Base-by-base conservation (phyloP, 352 stramenopile genomes). In the Globisporangium heterothallicum region DNA sequence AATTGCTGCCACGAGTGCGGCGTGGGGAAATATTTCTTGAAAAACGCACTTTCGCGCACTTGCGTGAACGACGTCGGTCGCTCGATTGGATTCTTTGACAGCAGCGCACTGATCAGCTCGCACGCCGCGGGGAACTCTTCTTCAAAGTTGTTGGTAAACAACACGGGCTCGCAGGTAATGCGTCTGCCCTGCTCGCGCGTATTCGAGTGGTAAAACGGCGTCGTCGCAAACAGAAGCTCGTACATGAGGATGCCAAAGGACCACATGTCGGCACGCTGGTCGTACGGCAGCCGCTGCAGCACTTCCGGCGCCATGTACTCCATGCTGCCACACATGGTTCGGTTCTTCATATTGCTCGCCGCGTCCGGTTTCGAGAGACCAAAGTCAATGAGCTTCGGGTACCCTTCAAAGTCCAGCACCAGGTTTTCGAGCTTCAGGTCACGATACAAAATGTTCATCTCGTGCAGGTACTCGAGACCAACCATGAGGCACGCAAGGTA, bases 401-500 rank as follows among this genome's bases (percentile, higher is more conserved):
- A 98, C 51, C 95, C 95, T 38, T 86, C 69, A 4, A 58, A 51
- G 61, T 97, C 80, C 25, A 96, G 59, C 54, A 96, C 72, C 22
- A 96, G 61, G 61, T 96, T 95, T 55, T 96, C 86, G 24, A 92
- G 70, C 66, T 96, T 95, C 16, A 96, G 62, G 44, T 95, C 86
- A 9, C 86, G 77, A 65, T 94, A 96, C 38, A 89, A 61, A 40
- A 92, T 58, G 25, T 73, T 60, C 54, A 56, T 49, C 14, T 49
- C 53, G 54, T 92, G 81, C 42, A 93, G 34, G 63, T 83, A 86
- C 40, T 96, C 77, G 27, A 99, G 88, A 10, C 95, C 94, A 5
- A 91, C 68, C 19, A 94, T 75, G 26, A 98, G 87, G 65, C 98
- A 96, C 1, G 94, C 94, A 1, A 89, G 76, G 68, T 99, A 99